These are phyloP conservation scores for Tirmania nivea DNA, from an alignment of 495 filamentous ascomycete genomes.

Conservation along the genomic window DNA sequence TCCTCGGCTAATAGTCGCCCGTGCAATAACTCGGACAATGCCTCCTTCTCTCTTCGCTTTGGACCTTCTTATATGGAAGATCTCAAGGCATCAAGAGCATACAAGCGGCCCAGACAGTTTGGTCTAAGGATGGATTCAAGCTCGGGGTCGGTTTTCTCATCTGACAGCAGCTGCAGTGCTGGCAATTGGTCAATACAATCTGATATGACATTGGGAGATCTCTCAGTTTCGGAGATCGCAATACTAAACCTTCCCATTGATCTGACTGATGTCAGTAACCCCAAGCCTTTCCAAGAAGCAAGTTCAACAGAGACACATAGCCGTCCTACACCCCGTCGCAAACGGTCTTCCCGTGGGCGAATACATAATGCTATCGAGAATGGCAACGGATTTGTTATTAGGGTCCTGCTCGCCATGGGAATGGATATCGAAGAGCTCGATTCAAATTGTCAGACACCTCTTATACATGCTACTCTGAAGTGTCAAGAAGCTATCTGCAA, in stretches of 20 bases:
- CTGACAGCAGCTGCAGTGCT: background rate
- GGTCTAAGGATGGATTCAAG: background rate
- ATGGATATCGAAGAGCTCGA: background rate
- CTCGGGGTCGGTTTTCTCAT: background rate
- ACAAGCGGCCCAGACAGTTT: background rate
- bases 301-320: too few species aligned
- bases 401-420: background rate
- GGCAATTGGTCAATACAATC: background rate
- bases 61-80: background rate
- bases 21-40: too few species aligned
- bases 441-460: background rate
- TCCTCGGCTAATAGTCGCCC: background rate
- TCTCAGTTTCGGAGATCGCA: background rate
- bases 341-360: background rate
- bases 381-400: background rate
- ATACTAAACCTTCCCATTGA: too few species aligned
- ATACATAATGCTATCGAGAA: background rate
- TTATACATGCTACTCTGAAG: background rate
- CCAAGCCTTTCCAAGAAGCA: too few species aligned
- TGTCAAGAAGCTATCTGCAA: too few species aligned
- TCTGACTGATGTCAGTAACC: too few species aligned
- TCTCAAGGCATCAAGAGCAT: background rate
- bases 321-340: background rate
- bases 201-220: background rate
- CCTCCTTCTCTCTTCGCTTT: background rate